Evolutionary conservation across 345 rosid genomes (phyloP).

Genomic region (Sapria himalayana): DNA sequence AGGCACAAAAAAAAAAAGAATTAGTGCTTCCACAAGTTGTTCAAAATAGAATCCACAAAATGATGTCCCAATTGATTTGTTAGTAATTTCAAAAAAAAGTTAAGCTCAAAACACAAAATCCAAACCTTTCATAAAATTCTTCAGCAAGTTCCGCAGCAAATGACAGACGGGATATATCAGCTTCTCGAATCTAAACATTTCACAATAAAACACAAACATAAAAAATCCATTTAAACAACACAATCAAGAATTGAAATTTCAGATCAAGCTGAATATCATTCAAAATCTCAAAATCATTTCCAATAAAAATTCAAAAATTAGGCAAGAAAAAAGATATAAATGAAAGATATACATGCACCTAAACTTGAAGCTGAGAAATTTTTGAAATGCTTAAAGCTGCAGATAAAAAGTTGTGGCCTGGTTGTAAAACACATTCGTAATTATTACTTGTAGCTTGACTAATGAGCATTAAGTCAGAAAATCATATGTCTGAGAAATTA

Average conservation of each 20-base stretch:
- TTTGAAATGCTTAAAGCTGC: too few relatives aligned
- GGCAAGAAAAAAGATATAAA: too few relatives aligned
- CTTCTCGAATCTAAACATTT: conserved; percentile 83
- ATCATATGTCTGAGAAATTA: too few relatives aligned
- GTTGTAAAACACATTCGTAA: too few relatives aligned
- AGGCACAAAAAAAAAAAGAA: conserved; percentile 18
- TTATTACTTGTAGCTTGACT: too few relatives aligned
- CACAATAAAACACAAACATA: conserved; percentile 6
- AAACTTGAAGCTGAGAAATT: too few relatives aligned
- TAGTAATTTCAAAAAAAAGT: conserved; percentile 2
- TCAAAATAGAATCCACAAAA: conserved; percentile 1
- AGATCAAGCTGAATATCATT: too few relatives aligned
- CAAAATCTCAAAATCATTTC: too few relatives aligned
- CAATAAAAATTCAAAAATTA: too few relatives aligned
- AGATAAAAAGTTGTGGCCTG: too few relatives aligned
- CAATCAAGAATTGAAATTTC: conserved; percentile 3
- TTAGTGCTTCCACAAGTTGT: conserved; percentile 19
- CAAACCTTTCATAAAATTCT: conserved; percentile 96
- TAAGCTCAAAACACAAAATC: conserved; percentile 6
- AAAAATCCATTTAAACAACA: conserved; percentile 4
- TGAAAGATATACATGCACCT: too few relatives aligned
- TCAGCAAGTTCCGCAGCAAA: conserved; percentile 99
- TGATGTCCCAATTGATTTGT: conserved; percentile 2
- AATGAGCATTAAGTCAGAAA: too few relatives aligned
- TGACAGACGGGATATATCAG: conserved; percentile 92